Conservation (phyloP, 148 eudicot genomes). For the Vaccinium myrtillus region DNA sequence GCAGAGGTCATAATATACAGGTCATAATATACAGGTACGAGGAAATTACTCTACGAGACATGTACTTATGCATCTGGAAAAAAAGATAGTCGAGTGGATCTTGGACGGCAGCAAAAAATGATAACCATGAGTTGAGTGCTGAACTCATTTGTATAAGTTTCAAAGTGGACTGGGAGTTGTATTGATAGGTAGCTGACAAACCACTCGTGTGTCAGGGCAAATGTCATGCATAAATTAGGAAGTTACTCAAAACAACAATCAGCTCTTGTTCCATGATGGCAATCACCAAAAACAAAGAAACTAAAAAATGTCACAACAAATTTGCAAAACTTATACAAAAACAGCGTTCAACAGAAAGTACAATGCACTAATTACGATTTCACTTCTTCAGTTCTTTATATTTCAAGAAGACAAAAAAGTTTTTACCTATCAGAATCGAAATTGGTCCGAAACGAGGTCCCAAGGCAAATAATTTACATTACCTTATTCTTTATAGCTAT, state of each 20-base stretch:
- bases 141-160: neutral
- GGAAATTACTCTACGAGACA: neutral
- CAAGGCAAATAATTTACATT: no score
- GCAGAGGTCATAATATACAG: no score
- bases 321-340: neutral
- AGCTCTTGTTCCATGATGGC: neutral
- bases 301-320: neutral
- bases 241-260: neutral
- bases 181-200: neutral
- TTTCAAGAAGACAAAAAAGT: neutral
- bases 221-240: neutral
- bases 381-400: neutral
- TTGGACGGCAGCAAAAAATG: neutral
- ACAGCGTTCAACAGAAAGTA: neutral
- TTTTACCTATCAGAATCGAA: neutral
- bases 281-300: neutral
- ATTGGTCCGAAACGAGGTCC: no score
- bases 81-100: neutral
- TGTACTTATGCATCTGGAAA: neutral
- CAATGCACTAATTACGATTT: neutral
- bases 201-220: neutral
- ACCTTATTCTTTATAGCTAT: no score
- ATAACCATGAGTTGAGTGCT: neutral
- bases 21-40: neutral
- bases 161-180: neutral